Percentiles rank a stretch among this genome's conserved stretches.
Evolutionary conservation across 192 early-diverging fungal species (phyloP).

Genomic region (Podila epicladia): DNA sequence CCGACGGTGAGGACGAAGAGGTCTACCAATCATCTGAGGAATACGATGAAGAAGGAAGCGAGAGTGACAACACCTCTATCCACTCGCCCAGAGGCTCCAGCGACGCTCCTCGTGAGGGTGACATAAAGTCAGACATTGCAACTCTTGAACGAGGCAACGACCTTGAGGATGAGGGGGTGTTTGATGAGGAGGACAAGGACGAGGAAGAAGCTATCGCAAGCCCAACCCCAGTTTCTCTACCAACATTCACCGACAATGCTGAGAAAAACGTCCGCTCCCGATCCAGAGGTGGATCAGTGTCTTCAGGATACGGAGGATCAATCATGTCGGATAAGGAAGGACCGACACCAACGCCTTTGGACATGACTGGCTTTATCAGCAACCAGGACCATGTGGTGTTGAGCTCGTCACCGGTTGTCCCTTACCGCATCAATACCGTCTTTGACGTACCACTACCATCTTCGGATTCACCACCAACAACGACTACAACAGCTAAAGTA

Average conservation of each 20-base stretch:
- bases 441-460: background rate
- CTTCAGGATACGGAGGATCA: slow-evolving; percentile 33
- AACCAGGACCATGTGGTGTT: background rate
- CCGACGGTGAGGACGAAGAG: slow-evolving; percentile 11
- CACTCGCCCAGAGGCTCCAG: background rate
- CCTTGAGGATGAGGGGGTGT: slow-evolving; percentile 41
- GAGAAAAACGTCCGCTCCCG: background rate
- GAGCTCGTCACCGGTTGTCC: slow-evolving; percentile 7
- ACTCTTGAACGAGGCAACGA: background rate
- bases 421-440: slow-evolving; percentile 19
- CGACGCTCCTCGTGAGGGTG: background rate
- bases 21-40: slow-evolving; percentile 46
- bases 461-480: background rate
- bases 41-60: slow-evolving; percentile 17
- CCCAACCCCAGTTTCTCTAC: too few species aligned
- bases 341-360: background rate
- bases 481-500: background rate
- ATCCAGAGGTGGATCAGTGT: slow-evolving; percentile 15
- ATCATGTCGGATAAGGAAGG: slow-evolving; percentile 25
- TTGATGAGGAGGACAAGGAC: slow-evolving; percentile 47
- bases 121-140: background rate
- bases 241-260: too few species aligned
- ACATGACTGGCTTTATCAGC: background rate
- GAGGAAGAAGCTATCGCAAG: slow-evolving; percentile 5
- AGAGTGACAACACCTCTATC: slow-evolving; percentile 1